Percentiles rank a stretch among this genome's conserved stretches.
Conservation (phyloP, 768 basidiomycete genomes). For the Leccinum subtestaceum region DNA sequence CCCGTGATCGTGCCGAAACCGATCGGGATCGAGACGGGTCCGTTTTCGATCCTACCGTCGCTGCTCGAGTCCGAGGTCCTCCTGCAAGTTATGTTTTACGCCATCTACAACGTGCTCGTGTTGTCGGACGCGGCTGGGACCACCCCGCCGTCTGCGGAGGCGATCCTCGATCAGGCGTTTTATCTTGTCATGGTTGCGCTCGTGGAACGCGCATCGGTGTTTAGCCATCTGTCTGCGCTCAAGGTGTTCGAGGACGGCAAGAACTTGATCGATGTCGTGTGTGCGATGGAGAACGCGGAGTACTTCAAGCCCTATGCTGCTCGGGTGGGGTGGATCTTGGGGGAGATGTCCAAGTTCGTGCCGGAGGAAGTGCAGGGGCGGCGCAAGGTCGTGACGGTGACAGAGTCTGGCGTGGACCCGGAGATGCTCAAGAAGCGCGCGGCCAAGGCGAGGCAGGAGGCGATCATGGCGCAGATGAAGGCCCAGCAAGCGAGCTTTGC, state of each 20-base stretch:
- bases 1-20: slow-evolving; percentile 75
- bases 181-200: slow-evolving; percentile 85
- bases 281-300: slow-evolving; percentile 73
- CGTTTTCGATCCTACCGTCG: slow-evolving; percentile 62
- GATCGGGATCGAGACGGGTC: slow-evolving; percentile 60
- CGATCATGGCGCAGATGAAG: slow-evolving; percentile 95
- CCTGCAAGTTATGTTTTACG: slow-evolving; percentile 80
- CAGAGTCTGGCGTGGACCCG: slow-evolving; percentile 41
- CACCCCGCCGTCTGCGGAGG: slow-evolving; percentile 77
- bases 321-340: slow-evolving; percentile 75
- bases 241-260: slow-evolving; percentile 57
- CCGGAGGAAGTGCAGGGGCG: slow-evolving; percentile 54
- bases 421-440: slow-evolving; percentile 78
- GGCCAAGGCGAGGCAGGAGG: slow-evolving; percentile 87
- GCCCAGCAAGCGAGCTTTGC: slow-evolving; percentile 87
- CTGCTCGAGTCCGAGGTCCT: slow-evolving; percentile 70
- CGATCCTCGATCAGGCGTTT: slow-evolving; percentile 84
- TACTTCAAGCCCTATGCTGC: slow-evolving; percentile 70
- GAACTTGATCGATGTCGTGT: slow-evolving; percentile 69
- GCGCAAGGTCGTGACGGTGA: slow-evolving; percentile 42
- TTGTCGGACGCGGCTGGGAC: slow-evolving; percentile 58
- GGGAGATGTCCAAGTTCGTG: slow-evolving; percentile 52
- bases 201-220: slow-evolving; percentile 62
- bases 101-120: slow-evolving; percentile 69
- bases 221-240: slow-evolving; percentile 55